Base-by-base conservation (phyloP, 768 basidiomycete species). In the Floccularia luteovirens region DNA sequence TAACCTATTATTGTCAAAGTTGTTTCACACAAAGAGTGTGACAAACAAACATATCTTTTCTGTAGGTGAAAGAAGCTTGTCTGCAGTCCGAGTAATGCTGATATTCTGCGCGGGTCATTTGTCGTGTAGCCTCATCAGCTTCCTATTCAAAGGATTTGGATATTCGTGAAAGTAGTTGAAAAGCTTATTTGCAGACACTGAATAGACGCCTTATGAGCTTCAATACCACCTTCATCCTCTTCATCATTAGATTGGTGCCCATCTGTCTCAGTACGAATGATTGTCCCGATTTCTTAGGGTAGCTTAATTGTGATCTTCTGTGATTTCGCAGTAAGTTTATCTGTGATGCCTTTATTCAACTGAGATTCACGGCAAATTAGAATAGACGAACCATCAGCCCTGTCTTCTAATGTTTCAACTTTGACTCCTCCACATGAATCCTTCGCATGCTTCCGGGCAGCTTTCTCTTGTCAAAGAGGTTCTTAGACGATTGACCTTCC, bases 401-500 rank as follows among this genome's bases (percentile, higher is more conserved):
- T 82, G 39, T 93, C 91, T 48, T 92, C 90, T 5, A 88, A 60
- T 2, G 71, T 79, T 53, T 90, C 91, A 3, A 88, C 82, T 55
- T 90, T 88, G 2, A 86, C 83, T 4, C 76, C 86, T 7, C 84
- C 89, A 30, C 82, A 85, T 17, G 82, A 79, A 52, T 96, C 90
- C 56, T 94, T 94, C 3, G 90, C 90, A 44, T 90, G 88, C 52
- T 94, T 96, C 11, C 93, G 77, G 13, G 96, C 93, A 48, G 96
- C 93, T 53, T 94, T 96, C 93, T n/a, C 93, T 97, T 0, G 88
- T 90, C 17, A 98, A 74, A 54, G 94, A 98, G 7, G 90, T 94
- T 24, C 90, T 66, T 21, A 98, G 68, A 31, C 93, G 73, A 61
- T 96, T 94, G 46, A 98, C 90, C 59, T 94, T 96, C 5, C 85